A percentile compares a stretch with the other conserved stretches of the same genome.
Evolutionary conservation across 2,329 filamentous ascomycete species (phyloP).

Genomic region (Botrytis elliptica): DNA sequence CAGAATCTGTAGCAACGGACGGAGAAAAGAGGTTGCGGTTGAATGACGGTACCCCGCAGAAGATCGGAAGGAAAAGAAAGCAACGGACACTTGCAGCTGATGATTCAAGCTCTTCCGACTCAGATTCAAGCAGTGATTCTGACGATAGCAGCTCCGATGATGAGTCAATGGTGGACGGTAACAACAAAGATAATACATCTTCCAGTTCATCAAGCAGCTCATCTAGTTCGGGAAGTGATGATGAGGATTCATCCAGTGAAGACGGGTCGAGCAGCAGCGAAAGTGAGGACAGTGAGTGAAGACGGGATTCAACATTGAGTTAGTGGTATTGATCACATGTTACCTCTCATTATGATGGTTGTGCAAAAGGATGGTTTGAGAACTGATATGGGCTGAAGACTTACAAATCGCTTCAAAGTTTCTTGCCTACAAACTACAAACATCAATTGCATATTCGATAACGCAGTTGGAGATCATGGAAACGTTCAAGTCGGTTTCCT

Average conservation of each 20-base stretch:
- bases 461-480: neutral
- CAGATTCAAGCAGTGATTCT: slow-evolving; percentile 22
- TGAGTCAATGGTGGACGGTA: slow-evolving; percentile 22
- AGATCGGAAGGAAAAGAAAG: slow-evolving; percentile 50
- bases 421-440: neutral
- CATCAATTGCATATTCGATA: neutral
- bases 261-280: slow-evolving; percentile 16
- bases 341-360: neutral
- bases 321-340: neutral
- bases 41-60: slow-evolving; percentile 49
- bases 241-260: slow-evolving; percentile 17
- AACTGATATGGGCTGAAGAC: neutral
- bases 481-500: neutral
- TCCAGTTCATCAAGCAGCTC: slow-evolving; percentile 30
- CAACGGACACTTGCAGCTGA: slow-evolving; percentile 36
- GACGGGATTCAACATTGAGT: neutral
- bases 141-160: slow-evolving; percentile 32
- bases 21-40: slow-evolving; percentile 45
- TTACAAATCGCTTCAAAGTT: neutral
- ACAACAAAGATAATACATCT: slow-evolving; percentile 23
- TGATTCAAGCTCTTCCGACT: slow-evolving; percentile 30
- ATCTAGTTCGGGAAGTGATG: slow-evolving; percentile 25
- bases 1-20: slow-evolving; percentile 30
- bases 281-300: slow-evolving; percentile 19
- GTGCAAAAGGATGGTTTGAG: neutral